Base-by-base conservation (phyloP, 2,329 filamentous ascomycete species). In the Talaromyces sp. region DNA sequence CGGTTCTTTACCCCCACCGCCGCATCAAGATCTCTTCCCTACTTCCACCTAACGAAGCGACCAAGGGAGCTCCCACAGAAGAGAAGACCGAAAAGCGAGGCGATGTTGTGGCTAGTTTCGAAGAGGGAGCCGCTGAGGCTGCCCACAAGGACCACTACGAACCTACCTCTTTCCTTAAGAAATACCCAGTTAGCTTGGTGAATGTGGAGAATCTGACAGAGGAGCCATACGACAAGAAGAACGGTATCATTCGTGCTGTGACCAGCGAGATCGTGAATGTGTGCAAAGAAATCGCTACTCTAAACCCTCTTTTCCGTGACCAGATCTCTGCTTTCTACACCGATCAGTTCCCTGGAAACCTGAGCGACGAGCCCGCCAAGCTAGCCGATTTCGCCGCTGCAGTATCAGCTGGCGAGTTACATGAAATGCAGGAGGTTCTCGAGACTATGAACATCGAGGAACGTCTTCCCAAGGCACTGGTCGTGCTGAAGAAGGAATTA, bases 231-330 rank as follows among this genome's bases (percentile, higher is more conserved):
- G 94, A 97, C 71, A 88, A 91, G 68, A 95, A 93, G 75, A 94
- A 89, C 66, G 87, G 88, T 16, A 86, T 94, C 30, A 91, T 97
- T 55, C 87, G 91, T 50, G 94, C 94, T 11, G 86, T 99, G 41
- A 94, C 93, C 45, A 96, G 93, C 67, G 95, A 99, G 76, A 97
- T 99, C 56, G 91, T 99, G 70, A 97, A 97, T 70, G 94, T 96
- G 0, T 97, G 97, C 80, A 97, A 97, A 76, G 92, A 97, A 71
- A 91, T 99, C 49, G 93, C 93, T 9, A 88, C 86, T 40, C 85
- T 97, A 75, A 99, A 97, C 76, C 91, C 89, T 54, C 81, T 99
- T 17, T 99, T 99, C 81, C 86, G 93, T 52, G 94, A 99, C 67
- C 94, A 99, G 69, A 96, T 99, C 50, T 96, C 92, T 0, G 96